These are phyloP conservation scores for Solanum neorickii DNA, from an alignment of 257 asterid genomes.

Conservation along the genomic window DNA sequence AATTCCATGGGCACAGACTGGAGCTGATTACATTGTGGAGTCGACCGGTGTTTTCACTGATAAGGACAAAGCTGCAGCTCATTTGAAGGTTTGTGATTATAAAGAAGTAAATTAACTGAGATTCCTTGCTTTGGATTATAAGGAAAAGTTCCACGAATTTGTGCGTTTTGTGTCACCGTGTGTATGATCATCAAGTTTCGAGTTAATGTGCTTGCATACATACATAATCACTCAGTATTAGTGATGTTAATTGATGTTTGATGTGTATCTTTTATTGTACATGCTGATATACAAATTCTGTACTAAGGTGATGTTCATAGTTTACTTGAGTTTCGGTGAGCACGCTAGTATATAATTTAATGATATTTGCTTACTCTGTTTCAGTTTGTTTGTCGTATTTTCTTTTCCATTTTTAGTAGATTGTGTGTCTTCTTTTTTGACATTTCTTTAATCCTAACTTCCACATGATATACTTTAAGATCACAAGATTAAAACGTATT, in stretches of 20 bases:
- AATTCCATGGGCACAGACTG: conserved; percentile 76
- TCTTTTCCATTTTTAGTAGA: no score
- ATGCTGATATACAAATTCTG: neutral
- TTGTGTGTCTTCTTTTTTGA: no score
- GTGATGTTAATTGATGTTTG: neutral
- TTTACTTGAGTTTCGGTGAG: neutral
- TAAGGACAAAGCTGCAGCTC: conserved; percentile 83
- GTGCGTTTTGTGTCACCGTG: neutral
- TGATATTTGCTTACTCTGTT: neutral
- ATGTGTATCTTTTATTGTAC: neutral
- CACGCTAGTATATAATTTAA: neutral
- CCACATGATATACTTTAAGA: no score
- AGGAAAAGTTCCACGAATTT: neutral
- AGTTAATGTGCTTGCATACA: neutral
- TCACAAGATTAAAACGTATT: neutral
- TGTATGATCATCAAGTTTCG: neutral
- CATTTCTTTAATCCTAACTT: no score
- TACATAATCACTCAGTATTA: neutral
- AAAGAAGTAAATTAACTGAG: neutral
- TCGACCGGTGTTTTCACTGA: conserved; percentile 87
- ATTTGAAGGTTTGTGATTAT: conserved; percentile 41
- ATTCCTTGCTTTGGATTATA: neutral
- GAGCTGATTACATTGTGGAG: conserved; percentile 77
- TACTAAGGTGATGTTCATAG: neutral
- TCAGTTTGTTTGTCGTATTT: neutral